Evolutionary conservation across 371 early-diverging fungal species (phyloP).

Genomic region (Blakeslea trispora): DNA sequence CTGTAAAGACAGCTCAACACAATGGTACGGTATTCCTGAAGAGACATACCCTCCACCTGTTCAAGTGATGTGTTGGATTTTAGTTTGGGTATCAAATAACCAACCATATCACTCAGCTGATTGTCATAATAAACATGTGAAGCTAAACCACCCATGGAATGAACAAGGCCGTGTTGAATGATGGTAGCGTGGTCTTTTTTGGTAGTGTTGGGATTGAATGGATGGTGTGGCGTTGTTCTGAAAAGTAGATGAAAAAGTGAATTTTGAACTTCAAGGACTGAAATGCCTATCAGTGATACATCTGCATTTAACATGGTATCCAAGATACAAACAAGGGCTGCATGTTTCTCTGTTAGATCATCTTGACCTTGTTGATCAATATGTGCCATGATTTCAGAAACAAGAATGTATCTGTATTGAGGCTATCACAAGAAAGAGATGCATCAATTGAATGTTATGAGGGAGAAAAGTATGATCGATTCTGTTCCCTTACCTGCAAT

Average conservation of each 20-base stretch:
- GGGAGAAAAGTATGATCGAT: no score
- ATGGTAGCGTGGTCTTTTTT: constrained; percentile 37
- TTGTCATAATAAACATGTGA: constrained; percentile 81
- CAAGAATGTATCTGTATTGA: constrained; percentile 69
- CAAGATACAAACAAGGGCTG: constrained; percentile 59
- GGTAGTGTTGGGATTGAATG: constrained; percentile 8
- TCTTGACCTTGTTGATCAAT: constrained; percentile 38
- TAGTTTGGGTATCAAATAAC: constrained; percentile 70
- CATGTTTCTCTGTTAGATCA: constrained; percentile 41
- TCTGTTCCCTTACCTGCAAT: constrained; percentile 40
- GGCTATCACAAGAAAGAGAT: no score
- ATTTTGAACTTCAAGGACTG: constrained; percentile 82
- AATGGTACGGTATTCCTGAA: constrained; percentile 48
- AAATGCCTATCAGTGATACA: constrained; percentile 71
- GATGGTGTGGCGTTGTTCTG: constrained; percentile 40
- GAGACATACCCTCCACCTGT: constrained; percentile 48
- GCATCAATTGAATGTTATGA: no score
- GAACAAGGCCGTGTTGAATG: constrained; percentile 54
- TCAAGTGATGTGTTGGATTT: constrained; percentile 46
- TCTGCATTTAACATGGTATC: constrained; percentile 57
- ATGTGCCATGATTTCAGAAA: constrained; percentile 63
- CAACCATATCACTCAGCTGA: constrained; percentile 81
- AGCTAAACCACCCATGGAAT: constrained; percentile 72
- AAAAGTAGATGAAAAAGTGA: constrained; percentile 66
- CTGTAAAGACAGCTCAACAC: constrained; percentile 53